A percentile compares a stretch with the other conserved stretches of the same genome.
Conservation (phyloP, 768 basidiomycete genomes). For the Lentinus tigrinus region DNA sequence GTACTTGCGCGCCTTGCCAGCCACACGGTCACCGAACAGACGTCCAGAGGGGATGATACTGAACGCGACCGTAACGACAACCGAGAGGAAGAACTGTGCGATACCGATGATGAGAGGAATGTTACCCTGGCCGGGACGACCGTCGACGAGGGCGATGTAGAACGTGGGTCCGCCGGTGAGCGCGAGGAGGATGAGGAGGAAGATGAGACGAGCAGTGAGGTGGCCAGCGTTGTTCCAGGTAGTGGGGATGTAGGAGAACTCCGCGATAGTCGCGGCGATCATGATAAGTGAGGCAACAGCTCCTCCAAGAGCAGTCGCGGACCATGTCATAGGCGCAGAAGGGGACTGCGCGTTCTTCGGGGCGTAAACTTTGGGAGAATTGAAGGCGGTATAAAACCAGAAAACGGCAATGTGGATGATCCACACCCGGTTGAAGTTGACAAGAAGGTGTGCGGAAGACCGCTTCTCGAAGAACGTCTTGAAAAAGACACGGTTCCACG, state of each 20-base stretch:
- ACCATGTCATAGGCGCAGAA: slow-evolving; percentile 91
- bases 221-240: slow-evolving; percentile 99
- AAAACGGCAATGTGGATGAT: slow-evolving; percentile 90
- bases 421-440: slow-evolving; percentile 99
- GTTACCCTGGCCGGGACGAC: slow-evolving; percentile 51
- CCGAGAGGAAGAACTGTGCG: slow-evolving; percentile 91
- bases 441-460: slow-evolving; percentile 86
- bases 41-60: slow-evolving; percentile 91
- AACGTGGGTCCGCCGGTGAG: slow-evolving; percentile 92
- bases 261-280: slow-evolving; percentile 89
- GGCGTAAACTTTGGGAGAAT: slow-evolving; percentile 90
- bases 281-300: slow-evolving; percentile 92
- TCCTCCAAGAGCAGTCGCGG: slow-evolving; percentile 92
- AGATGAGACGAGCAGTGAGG: slow-evolving; percentile 88
- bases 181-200: slow-evolving; percentile 88
- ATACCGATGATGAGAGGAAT: slow-evolving; percentile 90
- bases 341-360: slow-evolving; percentile 64
- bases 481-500: slow-evolving; percentile 96
- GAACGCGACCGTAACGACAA: slow-evolving; percentile 79
- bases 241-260: slow-evolving; percentile 96
- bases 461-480: slow-evolving; percentile 99
- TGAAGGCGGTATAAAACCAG: slow-evolving; percentile 98
- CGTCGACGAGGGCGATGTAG: slow-evolving; percentile 87
- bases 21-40: slow-evolving; percentile 98
- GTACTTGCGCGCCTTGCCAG: slow-evolving; percentile 96